Base-by-base conservation (phyloP, 2,329 filamentous ascomycete species). In the Sporothrix euskadiensis region DNA sequence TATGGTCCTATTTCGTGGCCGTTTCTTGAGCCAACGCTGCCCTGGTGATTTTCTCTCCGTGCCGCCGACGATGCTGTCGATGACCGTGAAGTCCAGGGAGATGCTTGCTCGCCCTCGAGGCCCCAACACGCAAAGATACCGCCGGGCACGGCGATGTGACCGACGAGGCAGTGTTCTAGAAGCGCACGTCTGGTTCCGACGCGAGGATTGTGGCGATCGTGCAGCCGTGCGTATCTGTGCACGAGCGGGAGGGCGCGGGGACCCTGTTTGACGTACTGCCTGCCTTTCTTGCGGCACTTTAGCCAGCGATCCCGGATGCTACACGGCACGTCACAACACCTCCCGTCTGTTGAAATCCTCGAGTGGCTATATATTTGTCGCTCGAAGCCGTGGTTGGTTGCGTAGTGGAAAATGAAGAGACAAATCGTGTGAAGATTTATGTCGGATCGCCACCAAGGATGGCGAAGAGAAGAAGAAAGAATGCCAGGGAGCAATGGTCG, bases 371-470 rank as follows among this genome's bases (percentile, higher is more conserved):
- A 22, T 19, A 16, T 12, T 32, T 9, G 41, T 12, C 3, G 10
- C 12, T n/a, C 4, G 22, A 49, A 66, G 22, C 14, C 4, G 22
- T 26, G 7, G 26, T 12, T 5, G 19, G 59, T 14, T 63, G 59
- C 19, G 59, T 19, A 35, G 70, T n/a, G 26, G 32, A 5, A 56
- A n/a, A 3, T 8, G 57, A 32, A 22, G n/a, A 41, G 12, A 35
- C 35, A 35, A 35, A 35, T 8, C 30, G 22, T 10, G 22, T 3
- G 30, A 65, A n/a, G 68, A 16, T 22, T 22, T 39, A 63, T 56
- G 73, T 74, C 61, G 9, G 70, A 74, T 74, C 70, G 54, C 32
- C 73, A 22, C 10, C 70, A n/a, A 65, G 56, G 63, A 61, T 35
- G 66, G 47, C 3, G 32, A 52, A 66, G 30, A 5, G 16, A 57